phyloP scores from a whole-genome alignment of 768 basidiomycete species.

The Mycena polygramma region DNA sequence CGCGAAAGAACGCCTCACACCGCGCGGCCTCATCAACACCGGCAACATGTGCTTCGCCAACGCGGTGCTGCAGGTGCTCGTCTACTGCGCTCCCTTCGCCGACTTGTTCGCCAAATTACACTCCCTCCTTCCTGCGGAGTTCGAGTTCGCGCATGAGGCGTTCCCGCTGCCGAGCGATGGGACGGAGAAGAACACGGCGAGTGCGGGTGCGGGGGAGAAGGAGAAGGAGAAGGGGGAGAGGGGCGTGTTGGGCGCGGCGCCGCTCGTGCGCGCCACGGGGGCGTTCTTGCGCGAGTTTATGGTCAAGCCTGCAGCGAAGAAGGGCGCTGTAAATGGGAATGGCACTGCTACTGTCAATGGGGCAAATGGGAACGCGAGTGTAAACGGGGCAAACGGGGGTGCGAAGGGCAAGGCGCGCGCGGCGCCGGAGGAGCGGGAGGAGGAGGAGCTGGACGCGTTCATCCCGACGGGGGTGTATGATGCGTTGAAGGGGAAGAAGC shows the following conservation, averaged over 20 bases:
- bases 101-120: conserved; percentile 63
- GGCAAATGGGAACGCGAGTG: conserved; percentile 43
- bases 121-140: too few species aligned
- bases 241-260: conserved; percentile 47
- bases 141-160: too few species aligned
- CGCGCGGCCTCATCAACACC: conserved; percentile 90
- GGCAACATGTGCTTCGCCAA: conserved; percentile 99
- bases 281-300: conserved; percentile 86
- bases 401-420: conserved; percentile 55
- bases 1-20: conserved; percentile 36
- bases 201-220: too few species aligned
- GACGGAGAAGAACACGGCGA: too few species aligned
- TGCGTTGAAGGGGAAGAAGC: conserved; percentile 92
- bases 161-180: too few species aligned
- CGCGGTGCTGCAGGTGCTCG: conserved; percentile 89
- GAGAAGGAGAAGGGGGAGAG: conserved; percentile 44
- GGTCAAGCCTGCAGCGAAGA: conserved; percentile 45
- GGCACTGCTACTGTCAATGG: neutral
- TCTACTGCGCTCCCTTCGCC: conserved; percentile 92
- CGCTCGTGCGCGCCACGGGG: conserved; percentile 76
- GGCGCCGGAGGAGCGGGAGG: conserved; percentile 57
- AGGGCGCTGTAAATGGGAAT: conserved; percentile 24
- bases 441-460: conserved; percentile 74
- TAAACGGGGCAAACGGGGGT: conserved; percentile 34
- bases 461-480: conserved; percentile 91